Conservation (phyloP, 805 yeast genomes). For the Cyberlindnera amylophila region DNA sequence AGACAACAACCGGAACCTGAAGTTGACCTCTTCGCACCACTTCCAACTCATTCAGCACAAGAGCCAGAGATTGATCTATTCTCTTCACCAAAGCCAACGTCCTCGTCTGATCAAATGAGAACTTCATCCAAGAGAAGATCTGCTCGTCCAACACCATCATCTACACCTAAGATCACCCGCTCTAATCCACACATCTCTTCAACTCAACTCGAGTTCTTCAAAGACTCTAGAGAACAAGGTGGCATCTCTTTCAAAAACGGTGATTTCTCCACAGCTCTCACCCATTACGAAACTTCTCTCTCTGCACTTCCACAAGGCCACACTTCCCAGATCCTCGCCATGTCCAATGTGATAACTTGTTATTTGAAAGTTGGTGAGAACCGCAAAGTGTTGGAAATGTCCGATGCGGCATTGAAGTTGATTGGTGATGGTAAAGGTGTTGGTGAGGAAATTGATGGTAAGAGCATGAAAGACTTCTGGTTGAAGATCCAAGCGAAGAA, state of each 20-base stretch:
- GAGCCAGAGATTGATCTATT: conserved; percentile 13
- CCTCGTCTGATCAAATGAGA: conserved; percentile 24
- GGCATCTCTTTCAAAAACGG: conserved; percentile 71
- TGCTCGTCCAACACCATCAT: conserved; percentile 5
- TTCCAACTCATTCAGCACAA: conserved; percentile 5
- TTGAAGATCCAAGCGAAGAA: conserved; percentile 60
- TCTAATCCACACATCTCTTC: conserved; percentile 16
- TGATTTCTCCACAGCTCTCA: conserved; percentile 66
- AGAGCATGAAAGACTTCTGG: conserved; percentile 67
- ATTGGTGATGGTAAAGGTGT: conserved; percentile 36
- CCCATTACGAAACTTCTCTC: conserved; percentile 54
- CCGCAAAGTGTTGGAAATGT: conserved; percentile 30
- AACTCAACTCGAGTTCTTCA: conserved; percentile 34
- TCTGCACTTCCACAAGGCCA: conserved; percentile 60
- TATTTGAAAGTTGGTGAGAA: conserved; percentile 68
- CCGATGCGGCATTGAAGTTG: conserved; percentile 29
- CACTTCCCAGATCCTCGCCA: conserved; percentile 59
- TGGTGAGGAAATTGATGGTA: conserved; percentile 45
- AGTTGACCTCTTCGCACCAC: conserved; percentile 21
- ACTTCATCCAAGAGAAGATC: conserved; percentile 22
- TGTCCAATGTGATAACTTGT: conserved; percentile 73
- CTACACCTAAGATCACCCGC: conserved; percentile 9
- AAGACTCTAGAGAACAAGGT: conserved; percentile 52
- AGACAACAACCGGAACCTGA: conserved; percentile 12
- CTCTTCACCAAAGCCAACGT: conserved; percentile 5